Base-by-base conservation (phyloP, 352 stramenopile genomes). In the Salisapilia sapeloensis region DNA sequence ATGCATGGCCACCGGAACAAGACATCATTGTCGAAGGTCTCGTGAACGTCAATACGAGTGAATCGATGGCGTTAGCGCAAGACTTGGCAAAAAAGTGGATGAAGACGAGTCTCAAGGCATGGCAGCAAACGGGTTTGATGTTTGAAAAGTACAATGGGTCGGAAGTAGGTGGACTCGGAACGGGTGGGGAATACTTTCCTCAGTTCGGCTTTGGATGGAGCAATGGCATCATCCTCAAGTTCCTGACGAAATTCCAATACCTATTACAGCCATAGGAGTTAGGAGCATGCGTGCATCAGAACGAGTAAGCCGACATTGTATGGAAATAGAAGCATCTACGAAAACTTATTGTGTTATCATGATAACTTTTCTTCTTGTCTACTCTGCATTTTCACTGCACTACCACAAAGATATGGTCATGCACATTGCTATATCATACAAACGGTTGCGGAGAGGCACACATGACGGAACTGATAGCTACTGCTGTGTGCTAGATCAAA, bases 131-230 rank as follows among this genome's bases (percentile, higher is more conserved):
- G 16, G 65, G 70, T 9, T 47, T 79, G 34, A 91, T 93, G 76
- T 89, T 81, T 42, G 79, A 93, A 40, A 93, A 93, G 58, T 91
- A 90, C 48, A 81, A 91, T 40, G 62, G 72, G 15, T 60, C 53
- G 6, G 56, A 74, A 22, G 34, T 77, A 3, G 75, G 75, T 19
- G 60, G 58, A 0, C 48, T 82, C 4, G 72, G 76, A 21, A 55
- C 63, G 41, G 79, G 79, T 8, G 79, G 79, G 31, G 79, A 93
- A 50, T 93, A 93, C 46, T 76, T 83, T 15, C 65, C 74, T 5
- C 78, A 93, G 45, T 79, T 82, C 37, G 78, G 78, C 42, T 93
- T 93, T 42, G 75, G 71, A 36, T 91, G 75, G 75, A 77, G 63
- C 14, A 85, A 86, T 42, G 79, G 76, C 35, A 74, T 92, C 42